These are phyloP conservation scores for Sclerotinia trifoliorum DNA, from an alignment of 2,329 filamentous ascomycete genomes.

Conservation along the genomic window DNA sequence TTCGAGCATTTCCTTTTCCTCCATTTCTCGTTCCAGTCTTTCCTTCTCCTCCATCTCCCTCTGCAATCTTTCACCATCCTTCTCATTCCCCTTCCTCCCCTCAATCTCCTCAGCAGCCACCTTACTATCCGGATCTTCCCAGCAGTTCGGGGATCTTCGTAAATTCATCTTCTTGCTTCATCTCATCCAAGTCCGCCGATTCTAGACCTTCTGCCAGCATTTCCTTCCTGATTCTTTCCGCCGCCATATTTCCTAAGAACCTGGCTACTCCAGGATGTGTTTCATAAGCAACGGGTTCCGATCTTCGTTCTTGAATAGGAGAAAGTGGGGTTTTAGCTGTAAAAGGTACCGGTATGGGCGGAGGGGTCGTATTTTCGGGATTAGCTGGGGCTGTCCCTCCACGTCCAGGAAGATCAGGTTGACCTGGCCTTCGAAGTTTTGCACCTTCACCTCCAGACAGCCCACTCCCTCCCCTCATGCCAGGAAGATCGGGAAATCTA, in stretches of 20 bases:
- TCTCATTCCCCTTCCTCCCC: background rate
- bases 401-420: no score
- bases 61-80: background rate
- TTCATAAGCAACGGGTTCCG: background rate
- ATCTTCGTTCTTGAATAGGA: background rate
- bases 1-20: no score
- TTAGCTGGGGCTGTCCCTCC: background rate
- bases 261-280: background rate
- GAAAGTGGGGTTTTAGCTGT: background rate
- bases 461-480: no score
- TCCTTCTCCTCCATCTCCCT: background rate
- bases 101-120: background rate
- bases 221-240: background rate
- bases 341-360: background rate
- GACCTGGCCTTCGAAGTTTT: background rate
- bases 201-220: background rate
- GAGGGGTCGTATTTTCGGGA: background rate
- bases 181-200: background rate
- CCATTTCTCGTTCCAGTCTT: background rate
- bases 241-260: background rate
- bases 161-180: background rate
- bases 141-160: no score
- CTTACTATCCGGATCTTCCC: no score
- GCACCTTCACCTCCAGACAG: rapidly evolving
- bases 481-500: no score